Evolutionary conservation across 169 alveolate species (phyloP).

Genomic region (Plasmodium ovale): DNA sequence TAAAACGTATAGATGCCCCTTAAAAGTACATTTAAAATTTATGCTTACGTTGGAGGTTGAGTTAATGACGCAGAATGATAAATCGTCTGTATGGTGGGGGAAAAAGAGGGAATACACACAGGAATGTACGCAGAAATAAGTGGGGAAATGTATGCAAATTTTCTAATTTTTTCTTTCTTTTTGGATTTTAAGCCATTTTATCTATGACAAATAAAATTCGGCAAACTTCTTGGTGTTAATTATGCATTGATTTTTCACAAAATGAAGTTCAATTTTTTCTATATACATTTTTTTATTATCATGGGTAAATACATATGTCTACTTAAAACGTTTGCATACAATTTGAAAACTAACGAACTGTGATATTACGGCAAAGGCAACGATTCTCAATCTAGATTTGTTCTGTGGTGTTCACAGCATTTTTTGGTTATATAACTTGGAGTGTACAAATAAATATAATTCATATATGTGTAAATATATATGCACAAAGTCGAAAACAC

Average conservation of each 20-base stretch:
- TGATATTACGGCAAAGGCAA: background rate
- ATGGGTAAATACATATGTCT: background rate
- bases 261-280: background rate
- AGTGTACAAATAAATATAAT: too few relatives aligned
- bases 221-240: background rate
- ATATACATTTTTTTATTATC: background rate
- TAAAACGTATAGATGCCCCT: too few relatives aligned
- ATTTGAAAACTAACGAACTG: slow-evolving; percentile 6
- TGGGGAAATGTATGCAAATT: too few relatives aligned
- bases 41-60: too few relatives aligned
- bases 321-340: background rate
- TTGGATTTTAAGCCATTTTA: background rate
- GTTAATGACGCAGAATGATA: too few relatives aligned
- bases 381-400: background rate
- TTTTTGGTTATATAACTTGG: too few relatives aligned
- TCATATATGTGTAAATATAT: background rate
- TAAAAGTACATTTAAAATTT: too few relatives aligned
- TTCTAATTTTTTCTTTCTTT: too few relatives aligned
- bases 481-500: background rate
- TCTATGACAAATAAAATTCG: background rate
- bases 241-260: background rate
- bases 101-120: too few relatives aligned
- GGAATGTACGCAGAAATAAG: too few relatives aligned
- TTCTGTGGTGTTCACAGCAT: background rate
- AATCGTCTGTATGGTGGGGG: too few relatives aligned